These are phyloP conservation scores for Colletotrichum sp. DNA, from an alignment of 2,329 filamentous ascomycete species.

Conservation along the genomic window DNA sequence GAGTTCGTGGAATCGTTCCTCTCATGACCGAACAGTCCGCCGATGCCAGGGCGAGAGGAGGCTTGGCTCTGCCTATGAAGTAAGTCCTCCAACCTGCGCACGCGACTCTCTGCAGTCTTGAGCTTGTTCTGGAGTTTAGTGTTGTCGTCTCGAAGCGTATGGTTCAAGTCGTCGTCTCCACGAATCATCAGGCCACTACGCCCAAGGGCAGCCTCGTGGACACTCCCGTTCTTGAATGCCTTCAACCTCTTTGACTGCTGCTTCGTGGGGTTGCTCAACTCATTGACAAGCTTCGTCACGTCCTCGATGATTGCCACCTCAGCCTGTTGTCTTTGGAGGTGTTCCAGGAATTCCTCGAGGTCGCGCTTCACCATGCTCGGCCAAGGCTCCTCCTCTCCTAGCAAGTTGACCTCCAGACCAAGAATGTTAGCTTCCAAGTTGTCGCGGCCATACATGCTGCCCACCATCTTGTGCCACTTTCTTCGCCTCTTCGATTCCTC, in stretches of 20 bases:
- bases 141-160: conserved; percentile 84
- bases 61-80: conserved; percentile 80
- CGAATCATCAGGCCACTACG: conserved; percentile 83
- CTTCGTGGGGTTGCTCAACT: conserved; percentile 81
- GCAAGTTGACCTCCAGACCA: conserved; percentile 84
- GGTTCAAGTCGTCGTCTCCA: conserved; percentile 84
- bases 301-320: conserved; percentile 73
- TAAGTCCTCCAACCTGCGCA: conserved; percentile 89
- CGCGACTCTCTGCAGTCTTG: conserved; percentile 85
- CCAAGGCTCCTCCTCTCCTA: conserved; percentile 82
- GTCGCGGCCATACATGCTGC: conserved; percentile 73
- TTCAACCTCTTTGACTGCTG: conserved; percentile 87
- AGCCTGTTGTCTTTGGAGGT: conserved; percentile 67
- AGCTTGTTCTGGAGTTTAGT: conserved; percentile 73
- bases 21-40: conserved; percentile 59
- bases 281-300: conserved; percentile 76
- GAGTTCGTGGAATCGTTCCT: conserved; percentile 56
- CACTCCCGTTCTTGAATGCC: conserved; percentile 94
- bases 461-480: conserved; percentile 89
- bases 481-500: conserved; percentile 88
- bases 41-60: conserved; percentile 56
- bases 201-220: conserved; percentile 90
- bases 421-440: conserved; percentile 71
- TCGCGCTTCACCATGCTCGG: conserved; percentile 78
- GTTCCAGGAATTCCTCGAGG: conserved; percentile 74